These are phyloP conservation scores for Alternaria arborescens DNA, from an alignment of 2,329 filamentous ascomycete species.

Conservation along the genomic window DNA sequence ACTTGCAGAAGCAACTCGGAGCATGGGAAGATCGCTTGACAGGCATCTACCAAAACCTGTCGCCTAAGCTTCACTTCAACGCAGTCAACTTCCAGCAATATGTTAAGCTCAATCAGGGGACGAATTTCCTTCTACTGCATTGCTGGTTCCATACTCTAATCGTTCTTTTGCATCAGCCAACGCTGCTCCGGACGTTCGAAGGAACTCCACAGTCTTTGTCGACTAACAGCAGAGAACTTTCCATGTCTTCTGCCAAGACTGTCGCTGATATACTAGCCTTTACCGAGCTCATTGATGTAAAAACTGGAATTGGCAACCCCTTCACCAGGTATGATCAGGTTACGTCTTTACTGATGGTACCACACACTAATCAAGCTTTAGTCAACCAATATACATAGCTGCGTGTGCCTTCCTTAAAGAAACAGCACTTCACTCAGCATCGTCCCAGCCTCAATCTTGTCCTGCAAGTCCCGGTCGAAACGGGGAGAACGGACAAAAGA, in stretches of 20 bases:
- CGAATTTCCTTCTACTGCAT: constrained; percentile 85
- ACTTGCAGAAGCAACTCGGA: constrained; percentile 74
- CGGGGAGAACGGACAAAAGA: constrained; percentile 11
- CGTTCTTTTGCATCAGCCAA: constrained; percentile 84
- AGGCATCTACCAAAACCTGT: constrained; percentile 75
- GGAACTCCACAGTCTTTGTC: constrained; percentile 75
- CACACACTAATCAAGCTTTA: constrained; percentile 45
- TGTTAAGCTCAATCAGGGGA: constrained; percentile 80
- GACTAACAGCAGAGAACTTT: constrained; percentile 79
- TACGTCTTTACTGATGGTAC: neutral
- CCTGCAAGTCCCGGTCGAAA: constrained; percentile 50
- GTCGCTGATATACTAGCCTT: constrained; percentile 90
- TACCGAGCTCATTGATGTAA: constrained; percentile 83
- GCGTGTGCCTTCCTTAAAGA: constrained; percentile 90
- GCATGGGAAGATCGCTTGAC: constrained; percentile 85
- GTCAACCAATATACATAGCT: constrained; percentile 90
- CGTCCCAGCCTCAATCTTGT: constrained; percentile 69
- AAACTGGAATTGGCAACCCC: constrained; percentile 85
- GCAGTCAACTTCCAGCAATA: constrained; percentile 87
- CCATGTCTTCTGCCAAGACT: constrained; percentile 90
- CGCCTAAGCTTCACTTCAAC: constrained; percentile 80
- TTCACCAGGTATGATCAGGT: constrained; percentile 67
- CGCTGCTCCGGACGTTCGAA: constrained; percentile 79
- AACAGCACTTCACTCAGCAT: constrained; percentile 72
- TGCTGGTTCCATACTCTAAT: constrained; percentile 91